Percentiles rank a stretch among this genome's conserved stretches.
phyloP scores from a whole-genome alignment of 371 early-diverging fungal genomes.

The Basidiobolus heterosporus region DNA sequence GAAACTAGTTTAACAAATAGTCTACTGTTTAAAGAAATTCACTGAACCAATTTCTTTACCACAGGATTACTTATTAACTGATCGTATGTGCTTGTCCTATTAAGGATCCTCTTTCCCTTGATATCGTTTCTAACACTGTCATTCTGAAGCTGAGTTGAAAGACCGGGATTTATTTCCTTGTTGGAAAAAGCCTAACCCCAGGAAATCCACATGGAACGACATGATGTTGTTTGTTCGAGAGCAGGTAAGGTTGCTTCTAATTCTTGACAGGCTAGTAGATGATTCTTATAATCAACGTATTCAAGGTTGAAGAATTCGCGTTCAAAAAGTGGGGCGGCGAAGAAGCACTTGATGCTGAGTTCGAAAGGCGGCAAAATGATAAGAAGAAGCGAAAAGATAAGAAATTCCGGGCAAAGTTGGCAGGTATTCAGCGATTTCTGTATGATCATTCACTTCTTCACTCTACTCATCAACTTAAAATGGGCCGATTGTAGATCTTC shows the following conservation, averaged over 20 bases:
- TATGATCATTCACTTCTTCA: background rate
- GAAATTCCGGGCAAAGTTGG: slow-evolving; percentile 62
- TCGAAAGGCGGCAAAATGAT: slow-evolving; percentile 60
- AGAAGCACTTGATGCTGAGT: slow-evolving; percentile 77
- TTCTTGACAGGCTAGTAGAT: background rate
- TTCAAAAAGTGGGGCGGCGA: slow-evolving; percentile 81
- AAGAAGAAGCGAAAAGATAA: slow-evolving; percentile 68
- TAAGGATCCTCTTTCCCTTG: too few species aligned
- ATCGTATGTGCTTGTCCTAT: slow-evolving; percentile 2
- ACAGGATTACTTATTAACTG: slow-evolving; percentile 13
- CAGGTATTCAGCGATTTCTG: slow-evolving; percentile 15
- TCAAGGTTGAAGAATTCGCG: slow-evolving; percentile 75
- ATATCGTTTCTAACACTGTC: too few species aligned
- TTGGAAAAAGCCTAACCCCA: slow-evolving; percentile 86
- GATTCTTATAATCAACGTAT: background rate
- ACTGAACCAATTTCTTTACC: background rate
- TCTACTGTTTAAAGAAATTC: too few species aligned
- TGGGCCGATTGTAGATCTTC: slow-evolving; percentile 28
- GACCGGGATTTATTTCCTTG: slow-evolving; percentile 59
- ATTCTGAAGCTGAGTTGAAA: slow-evolving; percentile 45
- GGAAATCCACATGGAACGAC: slow-evolving; percentile 84
- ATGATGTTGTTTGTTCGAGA: slow-evolving; percentile 83
- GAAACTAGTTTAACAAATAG: too few species aligned
- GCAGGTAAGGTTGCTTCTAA: slow-evolving; percentile 26
- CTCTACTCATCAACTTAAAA: background rate